phyloP scores from a whole-genome alignment of 1,284 basidiomycete genomes.

The Sanghuangporus sanghuang region DNA sequence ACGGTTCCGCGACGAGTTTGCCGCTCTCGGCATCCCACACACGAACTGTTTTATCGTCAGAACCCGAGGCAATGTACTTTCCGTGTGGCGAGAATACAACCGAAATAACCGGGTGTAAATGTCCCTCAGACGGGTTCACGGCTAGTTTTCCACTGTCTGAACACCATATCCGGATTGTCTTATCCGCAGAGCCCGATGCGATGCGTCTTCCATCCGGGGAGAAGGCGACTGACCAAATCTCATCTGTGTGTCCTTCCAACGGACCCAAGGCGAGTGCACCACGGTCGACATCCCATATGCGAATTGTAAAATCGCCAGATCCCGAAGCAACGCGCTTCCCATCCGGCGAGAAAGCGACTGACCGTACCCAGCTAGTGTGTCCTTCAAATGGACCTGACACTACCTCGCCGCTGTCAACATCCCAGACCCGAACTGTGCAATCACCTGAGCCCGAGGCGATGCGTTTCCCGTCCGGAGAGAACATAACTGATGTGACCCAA shows the following conservation, averaged over 20 bases:
- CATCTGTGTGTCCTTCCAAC: no score
- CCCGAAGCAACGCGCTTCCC: neutral
- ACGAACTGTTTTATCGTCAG: neutral
- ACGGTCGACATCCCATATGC: no score
- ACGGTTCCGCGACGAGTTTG: neutral
- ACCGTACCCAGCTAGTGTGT: neutral
- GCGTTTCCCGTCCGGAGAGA: neutral
- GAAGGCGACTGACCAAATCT: no score
- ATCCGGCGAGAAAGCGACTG: constrained; percentile 2
- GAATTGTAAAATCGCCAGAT: no score
- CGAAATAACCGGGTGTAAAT: neutral
- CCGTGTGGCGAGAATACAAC: neutral
- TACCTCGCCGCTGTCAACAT: neutral
- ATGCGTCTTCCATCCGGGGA: no score
- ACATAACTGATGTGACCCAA: no score
- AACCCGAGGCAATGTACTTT: neutral
- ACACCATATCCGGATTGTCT: neutral
- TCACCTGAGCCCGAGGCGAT: neutral
- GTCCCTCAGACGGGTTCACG: neutral
- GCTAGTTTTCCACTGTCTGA: neutral
- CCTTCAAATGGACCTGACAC: neutral
- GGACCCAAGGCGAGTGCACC: no score
- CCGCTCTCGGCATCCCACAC: constrained; percentile 11
- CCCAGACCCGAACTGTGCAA: neutral
- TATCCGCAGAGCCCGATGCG: no score